These are phyloP conservation scores for Alternaria sp. DNA, from an alignment of 2,329 filamentous ascomycete genomes.

Conservation along the genomic window DNA sequence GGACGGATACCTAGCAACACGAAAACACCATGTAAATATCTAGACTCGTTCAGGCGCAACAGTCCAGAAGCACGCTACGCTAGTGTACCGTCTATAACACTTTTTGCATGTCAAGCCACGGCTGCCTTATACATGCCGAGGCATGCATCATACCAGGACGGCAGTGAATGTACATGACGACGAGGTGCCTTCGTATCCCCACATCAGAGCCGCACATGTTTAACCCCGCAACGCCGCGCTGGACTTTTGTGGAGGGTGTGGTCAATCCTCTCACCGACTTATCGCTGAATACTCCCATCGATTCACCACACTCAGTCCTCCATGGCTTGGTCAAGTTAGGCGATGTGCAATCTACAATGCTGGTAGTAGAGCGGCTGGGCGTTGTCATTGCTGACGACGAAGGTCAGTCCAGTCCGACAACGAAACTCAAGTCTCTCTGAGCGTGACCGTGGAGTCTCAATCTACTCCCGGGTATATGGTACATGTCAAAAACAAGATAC, in stretches of 20 bases:
- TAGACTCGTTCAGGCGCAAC: neutral
- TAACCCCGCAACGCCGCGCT: conserved; percentile 9
- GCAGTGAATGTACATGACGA: conserved; percentile 6
- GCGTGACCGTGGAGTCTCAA: neutral
- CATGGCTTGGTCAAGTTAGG: neutral
- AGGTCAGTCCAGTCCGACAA: neutral
- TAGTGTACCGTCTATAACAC: neutral
- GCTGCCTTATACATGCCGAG: neutral
- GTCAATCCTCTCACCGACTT: conserved; percentile 15
- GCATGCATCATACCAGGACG: conserved; percentile 1
- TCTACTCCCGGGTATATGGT: neutral
- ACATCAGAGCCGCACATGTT: conserved; percentile 9
- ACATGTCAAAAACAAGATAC: neutral
- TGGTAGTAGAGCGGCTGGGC: neutral
- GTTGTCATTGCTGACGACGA: neutral
- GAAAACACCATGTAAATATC: conserved; percentile 4
- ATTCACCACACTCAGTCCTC: neutral
- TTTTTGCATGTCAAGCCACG: neutral
- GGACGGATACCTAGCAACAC: neutral
- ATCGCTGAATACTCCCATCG: neutral
- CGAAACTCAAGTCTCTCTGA: neutral
- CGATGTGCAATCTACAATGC: neutral
- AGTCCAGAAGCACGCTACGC: neutral
- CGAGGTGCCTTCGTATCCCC: conserved; percentile 4
- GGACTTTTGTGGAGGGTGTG: conserved; percentile 3